Conservation (phyloP, 805 yeast species). For the Nakazawaea wickerhamii region DNA sequence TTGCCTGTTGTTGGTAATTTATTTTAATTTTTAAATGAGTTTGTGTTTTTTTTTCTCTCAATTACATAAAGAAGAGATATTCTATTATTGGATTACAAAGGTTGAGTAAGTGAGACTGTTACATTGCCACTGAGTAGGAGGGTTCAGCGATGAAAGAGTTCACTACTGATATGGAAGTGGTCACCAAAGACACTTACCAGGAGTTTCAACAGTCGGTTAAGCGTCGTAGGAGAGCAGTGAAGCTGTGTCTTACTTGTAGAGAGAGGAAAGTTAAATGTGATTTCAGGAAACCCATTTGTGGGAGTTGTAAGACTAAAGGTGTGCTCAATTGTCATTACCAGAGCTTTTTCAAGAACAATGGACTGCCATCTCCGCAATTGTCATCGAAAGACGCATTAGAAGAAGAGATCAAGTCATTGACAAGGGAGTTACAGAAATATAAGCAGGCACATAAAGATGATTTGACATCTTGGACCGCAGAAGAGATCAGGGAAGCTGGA, state of each 20-base stretch:
- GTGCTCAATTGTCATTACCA: background rate
- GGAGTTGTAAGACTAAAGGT: background rate
- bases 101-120: too few relatives aligned
- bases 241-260: slow-evolving; percentile 10
- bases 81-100: background rate
- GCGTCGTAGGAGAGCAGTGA: slow-evolving; percentile 8
- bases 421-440: background rate
- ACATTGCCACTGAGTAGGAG: background rate
- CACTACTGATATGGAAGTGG: slow-evolving; percentile 3
- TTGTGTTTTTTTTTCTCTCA: background rate
- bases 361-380: background rate
- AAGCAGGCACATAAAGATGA: background rate
- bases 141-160: too few relatives aligned
- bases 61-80: background rate
- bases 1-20: too few relatives aligned
- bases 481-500: background rate
- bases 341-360: background rate
- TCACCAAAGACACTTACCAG: background rate
- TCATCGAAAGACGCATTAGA: background rate
- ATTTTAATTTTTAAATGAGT: background rate
- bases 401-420: background rate
- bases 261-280: slow-evolving; percentile 12
- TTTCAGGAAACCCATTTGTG: slow-evolving; percentile 5
- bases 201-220: background rate
- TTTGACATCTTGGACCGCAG: background rate